Percentiles rank a stretch among this genome's conserved stretches.
These are phyloP conservation scores for Chaetomium fimeti DNA, from an alignment of 495 filamentous ascomycete species.

Conservation along the genomic window DNA sequence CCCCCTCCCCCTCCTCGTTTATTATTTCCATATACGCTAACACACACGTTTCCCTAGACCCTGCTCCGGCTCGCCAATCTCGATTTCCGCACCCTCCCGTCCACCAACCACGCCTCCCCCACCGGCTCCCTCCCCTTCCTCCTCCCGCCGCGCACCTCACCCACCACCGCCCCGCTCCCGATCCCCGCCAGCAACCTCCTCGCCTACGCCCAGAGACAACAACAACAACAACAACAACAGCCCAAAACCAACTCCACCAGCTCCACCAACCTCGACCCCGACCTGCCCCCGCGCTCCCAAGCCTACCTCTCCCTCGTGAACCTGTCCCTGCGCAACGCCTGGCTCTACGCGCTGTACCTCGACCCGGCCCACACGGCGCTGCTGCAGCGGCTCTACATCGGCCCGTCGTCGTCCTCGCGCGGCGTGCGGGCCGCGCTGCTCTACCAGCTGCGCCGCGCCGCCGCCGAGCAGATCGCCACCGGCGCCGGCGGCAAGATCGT, in stretches of 20 bases:
- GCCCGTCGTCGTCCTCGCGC: slow-evolving; percentile 57
- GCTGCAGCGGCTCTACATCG: slow-evolving; percentile 66
- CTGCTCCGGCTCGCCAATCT: slow-evolving; percentile 77
- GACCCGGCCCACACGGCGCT: slow-evolving; percentile 60
- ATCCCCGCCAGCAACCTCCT: slow-evolving; percentile 30
- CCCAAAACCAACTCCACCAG: background rate
- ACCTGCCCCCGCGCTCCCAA: slow-evolving; percentile 53
- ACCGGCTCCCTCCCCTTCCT: slow-evolving; percentile 86
- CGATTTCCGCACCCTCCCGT: slow-evolving; percentile 65
- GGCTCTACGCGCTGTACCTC: slow-evolving; percentile 81
- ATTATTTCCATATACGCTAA: slow-evolving; percentile 15
- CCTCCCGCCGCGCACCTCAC: slow-evolving; percentile 51
- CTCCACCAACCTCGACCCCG: background rate
- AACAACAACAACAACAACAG: slow-evolving; percentile 15
- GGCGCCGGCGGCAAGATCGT: background rate
- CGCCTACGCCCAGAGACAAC: slow-evolving; percentile 58
- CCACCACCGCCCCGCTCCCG: slow-evolving; percentile 29
- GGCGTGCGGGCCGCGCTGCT: slow-evolving; percentile 62
- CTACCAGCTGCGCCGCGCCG: slow-evolving; percentile 66
- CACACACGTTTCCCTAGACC: slow-evolving; percentile 52
- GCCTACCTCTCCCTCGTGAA: slow-evolving; percentile 83
- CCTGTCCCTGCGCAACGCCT: slow-evolving; percentile 76
- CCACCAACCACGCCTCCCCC: slow-evolving; percentile 91
- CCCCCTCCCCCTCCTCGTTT: background rate
- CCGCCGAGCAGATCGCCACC: slow-evolving; percentile 65